Evolutionary conservation across 2,329 filamentous ascomycete species (phyloP).

Genomic region (Setomelanomma holmii): DNA sequence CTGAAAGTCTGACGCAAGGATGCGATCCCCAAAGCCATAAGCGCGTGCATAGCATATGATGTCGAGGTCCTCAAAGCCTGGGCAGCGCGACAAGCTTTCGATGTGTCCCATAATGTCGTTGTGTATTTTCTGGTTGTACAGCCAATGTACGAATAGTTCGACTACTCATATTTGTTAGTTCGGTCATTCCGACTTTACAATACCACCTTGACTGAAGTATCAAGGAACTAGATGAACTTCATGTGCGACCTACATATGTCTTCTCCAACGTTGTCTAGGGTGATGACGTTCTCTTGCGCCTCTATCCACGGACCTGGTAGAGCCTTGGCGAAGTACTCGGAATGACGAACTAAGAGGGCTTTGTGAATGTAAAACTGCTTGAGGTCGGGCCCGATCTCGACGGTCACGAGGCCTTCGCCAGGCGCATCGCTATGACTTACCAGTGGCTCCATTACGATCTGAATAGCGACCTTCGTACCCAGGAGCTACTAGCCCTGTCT

Average conservation of each 20-base stretch:
- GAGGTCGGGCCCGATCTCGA: not conserved
- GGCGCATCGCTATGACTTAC: not conserved
- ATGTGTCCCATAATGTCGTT: too few species aligned
- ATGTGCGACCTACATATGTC: not conserved
- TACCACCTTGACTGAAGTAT: not conserved
- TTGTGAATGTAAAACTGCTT: constrained; percentile 6
- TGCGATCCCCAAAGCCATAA: too few species aligned
- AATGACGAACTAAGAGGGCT: constrained; percentile 11
- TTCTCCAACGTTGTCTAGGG: not conserved
- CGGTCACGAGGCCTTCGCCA: not conserved
- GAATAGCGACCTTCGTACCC: too few species aligned
- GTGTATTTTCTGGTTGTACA: not conserved
- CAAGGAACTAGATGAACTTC: not conserved
- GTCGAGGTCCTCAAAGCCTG: not conserved
- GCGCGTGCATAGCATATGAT: not conserved
- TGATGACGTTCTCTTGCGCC: constrained; percentile 1
- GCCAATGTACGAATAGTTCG: not conserved
- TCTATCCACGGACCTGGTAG: constrained; percentile 16
- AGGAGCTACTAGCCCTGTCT: too few species aligned
- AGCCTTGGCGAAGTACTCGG: constrained; percentile 20
- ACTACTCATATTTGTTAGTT: too few species aligned
- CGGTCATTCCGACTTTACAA: too few species aligned
- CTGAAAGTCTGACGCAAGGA: too few species aligned
- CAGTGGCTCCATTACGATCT: not conserved
- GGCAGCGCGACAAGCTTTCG: too few species aligned